Percentiles rank a stretch among this genome's conserved stretches.
These are phyloP conservation scores for Auriculariales sp. DNA, from an alignment of 768 basidiomycete genomes.

Conservation along the genomic window DNA sequence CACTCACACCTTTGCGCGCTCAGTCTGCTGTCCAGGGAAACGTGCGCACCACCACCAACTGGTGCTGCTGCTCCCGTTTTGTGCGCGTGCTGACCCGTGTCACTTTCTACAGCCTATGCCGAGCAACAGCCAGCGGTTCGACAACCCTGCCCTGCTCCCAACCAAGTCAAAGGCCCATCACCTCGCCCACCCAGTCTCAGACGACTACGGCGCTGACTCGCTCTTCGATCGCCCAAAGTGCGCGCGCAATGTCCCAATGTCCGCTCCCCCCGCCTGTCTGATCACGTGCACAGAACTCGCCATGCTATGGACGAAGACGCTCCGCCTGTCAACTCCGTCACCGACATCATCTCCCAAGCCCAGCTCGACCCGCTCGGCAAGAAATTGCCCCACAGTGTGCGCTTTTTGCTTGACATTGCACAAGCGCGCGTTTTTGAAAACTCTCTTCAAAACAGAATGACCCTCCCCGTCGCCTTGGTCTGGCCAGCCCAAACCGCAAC, in stretches of 20 bases:
- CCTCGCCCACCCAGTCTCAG: constrained; percentile 45
- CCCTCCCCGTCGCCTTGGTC: constrained; percentile 3
- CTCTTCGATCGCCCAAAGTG: constrained; percentile 4
- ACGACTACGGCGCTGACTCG: constrained; percentile 42
- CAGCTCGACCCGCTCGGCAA: constrained; percentile 25
- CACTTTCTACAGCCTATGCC: constrained; percentile 18
- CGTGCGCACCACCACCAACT: constrained; percentile 26
- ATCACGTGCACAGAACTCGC: constrained; percentile 22
- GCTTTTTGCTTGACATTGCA: constrained; percentile 12
- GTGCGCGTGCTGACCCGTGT: not conserved
- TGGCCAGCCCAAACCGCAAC: constrained; percentile 18
- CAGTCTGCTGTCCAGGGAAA: constrained; percentile 52
- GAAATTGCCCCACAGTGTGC: constrained; percentile 32
- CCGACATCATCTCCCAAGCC: constrained; percentile 55
- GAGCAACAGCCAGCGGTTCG: constrained; percentile 45
- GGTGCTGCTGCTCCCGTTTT: not conserved
- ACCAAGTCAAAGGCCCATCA: constrained; percentile 75
- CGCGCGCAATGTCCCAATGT: constrained; percentile 11
- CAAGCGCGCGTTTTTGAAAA: not conserved
- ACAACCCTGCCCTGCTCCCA: constrained; percentile 60
- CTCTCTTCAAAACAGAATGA: not conserved
- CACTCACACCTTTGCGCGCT: not conserved
- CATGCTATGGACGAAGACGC: constrained; percentile 66
- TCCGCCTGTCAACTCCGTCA: constrained; percentile 59
- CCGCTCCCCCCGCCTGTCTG: not conserved